Evolutionary conservation across 306 rosid genomes (phyloP).

Genomic region (Aeschynomene evenia): DNA sequence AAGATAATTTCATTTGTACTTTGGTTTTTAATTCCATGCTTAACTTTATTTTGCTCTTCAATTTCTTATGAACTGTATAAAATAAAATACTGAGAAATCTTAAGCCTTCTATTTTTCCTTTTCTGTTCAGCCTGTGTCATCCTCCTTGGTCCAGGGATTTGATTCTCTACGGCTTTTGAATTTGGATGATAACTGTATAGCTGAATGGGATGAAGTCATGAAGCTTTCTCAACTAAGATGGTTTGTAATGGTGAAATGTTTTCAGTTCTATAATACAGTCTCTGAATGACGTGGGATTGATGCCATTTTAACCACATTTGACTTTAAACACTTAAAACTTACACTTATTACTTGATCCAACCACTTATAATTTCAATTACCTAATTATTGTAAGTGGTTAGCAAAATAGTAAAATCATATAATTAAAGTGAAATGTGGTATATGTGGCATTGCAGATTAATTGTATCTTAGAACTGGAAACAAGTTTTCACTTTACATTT

Average conservation of each 20-base stretch:
- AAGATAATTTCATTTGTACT: neutral
- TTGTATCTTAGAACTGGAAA: conserved; percentile 25
- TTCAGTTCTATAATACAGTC: conserved; percentile 20
- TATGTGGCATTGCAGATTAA: conserved; percentile 12
- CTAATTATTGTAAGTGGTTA: conserved; percentile 14
- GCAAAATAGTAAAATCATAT: conserved; percentile 7
- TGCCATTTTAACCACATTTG: conserved; percentile 13
- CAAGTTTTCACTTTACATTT: neutral
- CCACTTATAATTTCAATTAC: neutral
- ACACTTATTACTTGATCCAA: conserved; percentile 11
- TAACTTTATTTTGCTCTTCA: neutral
- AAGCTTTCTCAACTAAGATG: conserved; percentile 80
- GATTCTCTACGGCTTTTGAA: conserved; percentile 75
- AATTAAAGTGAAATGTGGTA: conserved; percentile 30
- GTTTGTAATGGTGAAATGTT: conserved; percentile 39
- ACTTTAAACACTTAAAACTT: conserved; percentile 13
- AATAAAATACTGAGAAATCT: conserved; percentile 12
- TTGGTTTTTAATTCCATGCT: conserved; percentile 1
- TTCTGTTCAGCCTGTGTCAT: conserved; percentile 59
- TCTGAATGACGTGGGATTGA: neutral
- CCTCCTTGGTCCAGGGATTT: conserved; percentile 78
- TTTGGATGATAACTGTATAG: conserved; percentile 79
- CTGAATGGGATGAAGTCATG: conserved; percentile 79
- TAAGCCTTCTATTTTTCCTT: conserved; percentile 29
- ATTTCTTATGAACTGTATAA: conserved; percentile 2